Evolutionary conservation across 1,284 basidiomycete species (phyloP).

Genomic region (Amylostereum areolatum): DNA sequence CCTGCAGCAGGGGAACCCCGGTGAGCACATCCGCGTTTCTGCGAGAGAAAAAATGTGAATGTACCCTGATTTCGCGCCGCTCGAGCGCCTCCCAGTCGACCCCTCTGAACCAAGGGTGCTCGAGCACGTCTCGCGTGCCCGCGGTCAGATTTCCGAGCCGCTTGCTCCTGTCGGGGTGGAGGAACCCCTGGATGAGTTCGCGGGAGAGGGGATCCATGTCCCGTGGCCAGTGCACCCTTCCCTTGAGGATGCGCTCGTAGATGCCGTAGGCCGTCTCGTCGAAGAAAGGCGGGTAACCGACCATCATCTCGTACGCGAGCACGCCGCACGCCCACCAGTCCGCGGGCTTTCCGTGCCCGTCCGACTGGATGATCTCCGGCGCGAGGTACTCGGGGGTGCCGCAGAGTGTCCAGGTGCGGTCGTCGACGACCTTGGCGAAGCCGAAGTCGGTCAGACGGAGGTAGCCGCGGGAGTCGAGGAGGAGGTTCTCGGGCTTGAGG

Average conservation of each 20-base stretch:
- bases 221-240: constrained; percentile 90
- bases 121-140: constrained; percentile 86
- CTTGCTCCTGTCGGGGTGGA: constrained; percentile 90
- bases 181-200: constrained; percentile 77
- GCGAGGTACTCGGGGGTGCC: constrained; percentile 97
- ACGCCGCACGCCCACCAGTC: constrained; percentile 99
- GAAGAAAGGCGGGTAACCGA: constrained; percentile 91
- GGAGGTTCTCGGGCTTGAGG: constrained; percentile 96
- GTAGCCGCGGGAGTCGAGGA: constrained; percentile 93
- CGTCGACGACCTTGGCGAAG: constrained; percentile 97
- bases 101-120: constrained; percentile 94
- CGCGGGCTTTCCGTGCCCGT: constrained; percentile 96
- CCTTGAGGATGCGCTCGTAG: constrained; percentile 90
- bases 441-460: constrained; percentile 98
- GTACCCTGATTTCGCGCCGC: constrained; percentile 71
- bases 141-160: constrained; percentile 94
- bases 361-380: constrained; percentile 93
- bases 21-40: too few relatives aligned
- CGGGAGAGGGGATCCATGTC: constrained; percentile 78
- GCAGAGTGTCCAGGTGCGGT: constrained; percentile 98
- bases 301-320: constrained; percentile 96
- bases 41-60: too few relatives aligned
- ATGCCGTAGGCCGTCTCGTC: constrained; percentile 92
- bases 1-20: constrained; percentile 51
- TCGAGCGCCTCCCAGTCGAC: constrained; percentile 86